phyloP scores from a whole-genome alignment of 2,329 filamentous ascomycete species.

The Nigrospora oryzae region DNA sequence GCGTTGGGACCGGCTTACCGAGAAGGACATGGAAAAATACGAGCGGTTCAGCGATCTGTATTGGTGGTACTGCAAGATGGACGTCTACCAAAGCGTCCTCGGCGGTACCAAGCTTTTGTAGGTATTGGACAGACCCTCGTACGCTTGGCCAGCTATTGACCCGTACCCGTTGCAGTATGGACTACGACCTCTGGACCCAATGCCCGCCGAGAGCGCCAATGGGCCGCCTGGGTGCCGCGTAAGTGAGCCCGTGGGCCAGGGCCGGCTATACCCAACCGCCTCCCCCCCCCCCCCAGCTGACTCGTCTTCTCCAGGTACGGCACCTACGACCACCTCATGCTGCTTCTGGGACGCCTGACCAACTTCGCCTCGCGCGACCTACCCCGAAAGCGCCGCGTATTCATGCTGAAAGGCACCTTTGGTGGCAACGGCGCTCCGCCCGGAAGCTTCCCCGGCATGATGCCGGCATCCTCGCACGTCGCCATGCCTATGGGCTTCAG shows the following conservation, averaged over 20 bases:
- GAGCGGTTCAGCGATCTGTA: constrained; percentile 79
- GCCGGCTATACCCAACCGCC: background rate
- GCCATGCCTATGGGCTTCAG: constrained; percentile 46
- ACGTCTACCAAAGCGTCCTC: constrained; percentile 82
- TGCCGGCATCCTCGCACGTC: constrained; percentile 42
- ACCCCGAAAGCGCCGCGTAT: constrained; percentile 64
- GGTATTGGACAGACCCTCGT: constrained; percentile 27
- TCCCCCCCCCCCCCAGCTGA: constrained; percentile 11
- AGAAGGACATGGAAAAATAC: constrained; percentile 67
- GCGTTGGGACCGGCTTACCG: constrained; percentile 27
- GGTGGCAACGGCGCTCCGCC: constrained; percentile 34
- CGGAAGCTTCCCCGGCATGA: constrained; percentile 45
- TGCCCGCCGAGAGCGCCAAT: constrained; percentile 79
- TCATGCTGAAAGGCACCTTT: constrained; percentile 49
- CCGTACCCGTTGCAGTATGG: constrained; percentile 46
- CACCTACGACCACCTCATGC: constrained; percentile 78
- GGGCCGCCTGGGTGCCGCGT: constrained; percentile 66
- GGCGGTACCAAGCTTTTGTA: constrained; percentile 81
- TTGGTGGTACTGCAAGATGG: constrained; percentile 96
- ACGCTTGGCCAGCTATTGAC: no score
- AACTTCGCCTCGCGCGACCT: constrained; percentile 74
- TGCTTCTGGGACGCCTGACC: constrained; percentile 71
- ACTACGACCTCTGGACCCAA: constrained; percentile 74
- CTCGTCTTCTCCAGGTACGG: constrained; percentile 54
- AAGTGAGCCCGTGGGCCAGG: constrained; percentile 19